phyloP scores from a whole-genome alignment of 768 basidiomycete species.

The Lepiota subincarnata region DNA sequence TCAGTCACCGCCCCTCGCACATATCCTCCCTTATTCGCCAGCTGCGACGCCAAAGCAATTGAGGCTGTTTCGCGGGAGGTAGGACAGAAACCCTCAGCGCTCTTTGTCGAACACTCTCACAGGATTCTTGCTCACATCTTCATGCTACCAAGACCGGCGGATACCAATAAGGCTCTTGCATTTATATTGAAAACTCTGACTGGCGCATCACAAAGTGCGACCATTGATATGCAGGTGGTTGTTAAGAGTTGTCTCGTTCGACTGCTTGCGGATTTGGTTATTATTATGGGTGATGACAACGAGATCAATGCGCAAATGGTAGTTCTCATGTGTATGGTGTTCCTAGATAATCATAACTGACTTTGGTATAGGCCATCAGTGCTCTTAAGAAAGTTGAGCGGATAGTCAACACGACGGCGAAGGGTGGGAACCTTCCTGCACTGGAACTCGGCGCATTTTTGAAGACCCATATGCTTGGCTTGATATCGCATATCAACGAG shows the following conservation, averaged over 20 bases:
- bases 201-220: constrained; percentile 35
- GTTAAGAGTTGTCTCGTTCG: constrained; percentile 66
- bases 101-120: constrained; percentile 52
- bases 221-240: constrained; percentile 43
- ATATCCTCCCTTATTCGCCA: constrained; percentile 66
- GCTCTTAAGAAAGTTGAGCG: constrained; percentile 42
- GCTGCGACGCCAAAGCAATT: constrained; percentile 54
- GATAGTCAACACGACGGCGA: constrained; percentile 31
- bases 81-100: constrained; percentile 34
- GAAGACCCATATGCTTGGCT: constrained; percentile 73
- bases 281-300: constrained; percentile 72
- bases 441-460: constrained; percentile 56
- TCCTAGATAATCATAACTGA: not conserved
- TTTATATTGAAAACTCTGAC: constrained; percentile 63
- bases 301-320: constrained; percentile 40
- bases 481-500: constrained; percentile 82
- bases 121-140: constrained; percentile 65
- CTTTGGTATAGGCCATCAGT: constrained; percentile 24
- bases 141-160: constrained; percentile 47
- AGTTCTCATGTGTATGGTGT: constrained; percentile 18
- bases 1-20: constrained; percentile 57
- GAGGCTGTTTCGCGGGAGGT: constrained; percentile 57
- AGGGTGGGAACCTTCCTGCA: constrained; percentile 23
- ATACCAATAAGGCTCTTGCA: constrained; percentile 54
- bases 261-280: constrained; percentile 70